phyloP scores from a whole-genome alignment of 495 filamentous ascomycete species.

The Xylaria palmicola region DNA sequence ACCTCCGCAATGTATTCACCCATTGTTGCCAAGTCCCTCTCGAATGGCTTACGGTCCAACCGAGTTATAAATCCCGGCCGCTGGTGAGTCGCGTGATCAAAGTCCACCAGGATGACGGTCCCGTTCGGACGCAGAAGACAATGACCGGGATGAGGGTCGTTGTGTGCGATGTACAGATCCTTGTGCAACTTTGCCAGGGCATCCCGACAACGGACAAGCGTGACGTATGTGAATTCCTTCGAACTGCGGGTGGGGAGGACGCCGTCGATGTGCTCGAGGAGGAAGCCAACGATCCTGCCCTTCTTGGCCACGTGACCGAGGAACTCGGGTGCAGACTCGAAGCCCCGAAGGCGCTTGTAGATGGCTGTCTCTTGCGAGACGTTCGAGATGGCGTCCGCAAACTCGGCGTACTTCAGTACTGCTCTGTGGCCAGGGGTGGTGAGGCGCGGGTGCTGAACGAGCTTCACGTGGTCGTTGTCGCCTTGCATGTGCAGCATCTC shows the following conservation, averaged over 20 bases:
- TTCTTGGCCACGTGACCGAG: constrained; percentile 36
- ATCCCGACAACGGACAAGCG: constrained; percentile 7
- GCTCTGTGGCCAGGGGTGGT: constrained; percentile 2
- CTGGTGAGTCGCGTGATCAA: background rate
- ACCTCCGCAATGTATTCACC: too few species aligned
- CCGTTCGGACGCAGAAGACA: constrained; percentile 14
- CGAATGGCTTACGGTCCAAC: too few species aligned
- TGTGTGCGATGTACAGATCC: constrained; percentile 16
- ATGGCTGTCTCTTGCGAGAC: constrained; percentile 25
- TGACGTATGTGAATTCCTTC: background rate
- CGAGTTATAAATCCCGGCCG: too few species aligned
- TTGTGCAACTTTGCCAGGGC: constrained; percentile 16
- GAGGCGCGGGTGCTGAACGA: constrained; percentile 18
- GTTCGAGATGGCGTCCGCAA: constrained; percentile 22
- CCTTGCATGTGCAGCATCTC: background rate
- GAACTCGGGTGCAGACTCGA: constrained; percentile 27
- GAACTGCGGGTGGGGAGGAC: background rate
- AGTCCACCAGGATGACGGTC: constrained; percentile 21
- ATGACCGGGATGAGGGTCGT: constrained; percentile 19
- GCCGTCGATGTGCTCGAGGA: constrained; percentile 34
- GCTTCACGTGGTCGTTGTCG: constrained; percentile 6
- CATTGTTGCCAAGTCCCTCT: too few species aligned
- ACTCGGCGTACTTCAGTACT: constrained; percentile 21
- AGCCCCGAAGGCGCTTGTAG: constrained; percentile 29
- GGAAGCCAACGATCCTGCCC: constrained; percentile 36